Evolutionary conservation across 1,284 basidiomycete genomes (phyloP), one percentile per base, ranked within the genome.

Genomic region (Abortiporus biennis): DNA sequence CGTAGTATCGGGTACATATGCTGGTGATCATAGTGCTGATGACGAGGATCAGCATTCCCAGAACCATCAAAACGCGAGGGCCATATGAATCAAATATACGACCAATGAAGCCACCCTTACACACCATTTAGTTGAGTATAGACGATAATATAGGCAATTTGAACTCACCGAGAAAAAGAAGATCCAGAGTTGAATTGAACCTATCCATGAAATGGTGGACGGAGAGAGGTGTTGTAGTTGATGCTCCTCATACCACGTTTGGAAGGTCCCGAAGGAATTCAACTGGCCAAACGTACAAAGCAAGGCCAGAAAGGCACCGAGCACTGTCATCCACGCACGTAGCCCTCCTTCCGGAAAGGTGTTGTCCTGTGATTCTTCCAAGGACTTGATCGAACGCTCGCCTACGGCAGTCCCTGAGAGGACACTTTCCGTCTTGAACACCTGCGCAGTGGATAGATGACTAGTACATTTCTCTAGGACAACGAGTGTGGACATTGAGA

Each of bases 201-300:
- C 71, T 44, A 74, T 72, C 65, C 69, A 69, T 3, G 72, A 64
- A 48, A 72, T 73, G 12, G 54, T 63, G 11, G 68, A 72, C 3
- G 58, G 49, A 6, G 59, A 57, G 16, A 40, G 58, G 53, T 43
- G 48, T 38, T 39, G 51, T 12, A 72, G 59, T 40, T 72, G 63
- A 44, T 69, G 62, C 15, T 54, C 56, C 15, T 62, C 61, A 45
- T 72, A 73, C 62, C 65, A 72, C 24, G 62, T 51, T 48, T 72
- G 71, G 44, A 67, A 72, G 12, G 64, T 60, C 24, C 64, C 64
- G 43, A 65, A 66, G 5, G 65, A 54, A 43, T 59, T 67, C 19
- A 66, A 54, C 42, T 64, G 59, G 4, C 66, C 66, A 42, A 66
- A 66, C 0, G 63, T 60, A 47, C 63, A 63, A 50, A 65, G 60